phyloP scores from a whole-genome alignment of 768 basidiomycete genomes.

The Collybia sp. region DNA sequence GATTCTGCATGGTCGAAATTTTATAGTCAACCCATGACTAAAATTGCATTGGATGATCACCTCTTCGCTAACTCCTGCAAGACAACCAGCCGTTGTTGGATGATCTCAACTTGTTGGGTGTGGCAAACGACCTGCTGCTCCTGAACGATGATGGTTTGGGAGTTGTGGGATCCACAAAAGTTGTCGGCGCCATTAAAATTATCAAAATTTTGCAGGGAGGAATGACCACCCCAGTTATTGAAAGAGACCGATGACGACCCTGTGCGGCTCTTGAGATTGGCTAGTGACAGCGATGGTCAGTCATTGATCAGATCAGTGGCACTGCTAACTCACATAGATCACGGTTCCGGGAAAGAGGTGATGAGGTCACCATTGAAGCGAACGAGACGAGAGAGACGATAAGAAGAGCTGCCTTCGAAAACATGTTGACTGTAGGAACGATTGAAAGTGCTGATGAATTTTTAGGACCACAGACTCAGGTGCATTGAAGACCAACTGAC shows the following conservation, averaged over 20 bases:
- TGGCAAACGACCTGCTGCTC: constrained; percentile 14
- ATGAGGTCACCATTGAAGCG: too few relatives aligned
- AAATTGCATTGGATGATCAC: constrained; percentile 2
- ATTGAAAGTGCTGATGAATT: too few relatives aligned
- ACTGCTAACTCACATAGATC: too few relatives aligned
- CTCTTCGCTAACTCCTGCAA: constrained; percentile 21
- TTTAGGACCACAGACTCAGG: too few relatives aligned
- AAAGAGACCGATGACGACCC: constrained; percentile 10
- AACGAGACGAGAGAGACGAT: too few relatives aligned
- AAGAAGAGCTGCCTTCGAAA: too few relatives aligned
- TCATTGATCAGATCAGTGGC: background rate
- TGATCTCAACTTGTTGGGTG: constrained; percentile 12
- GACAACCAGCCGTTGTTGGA: constrained; percentile 22
- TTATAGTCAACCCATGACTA: too few relatives aligned
- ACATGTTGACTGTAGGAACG: too few relatives aligned
- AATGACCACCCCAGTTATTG: constrained; percentile 16
- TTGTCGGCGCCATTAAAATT: constrained; percentile 14
- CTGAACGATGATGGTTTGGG: constrained; percentile 14
- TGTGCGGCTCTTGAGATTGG: background rate
- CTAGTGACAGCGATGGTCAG: background rate
- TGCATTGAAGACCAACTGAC: too few relatives aligned
- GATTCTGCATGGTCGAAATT: constrained; percentile 21
- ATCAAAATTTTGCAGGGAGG: constrained; percentile 15
- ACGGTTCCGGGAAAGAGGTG: too few relatives aligned
- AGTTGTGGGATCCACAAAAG: constrained; percentile 11